Evolutionary conservation across 768 basidiomycete genomes (phyloP), one percentile per base, ranked within the genome.

Genomic region (Royoungia palumana): DNA sequence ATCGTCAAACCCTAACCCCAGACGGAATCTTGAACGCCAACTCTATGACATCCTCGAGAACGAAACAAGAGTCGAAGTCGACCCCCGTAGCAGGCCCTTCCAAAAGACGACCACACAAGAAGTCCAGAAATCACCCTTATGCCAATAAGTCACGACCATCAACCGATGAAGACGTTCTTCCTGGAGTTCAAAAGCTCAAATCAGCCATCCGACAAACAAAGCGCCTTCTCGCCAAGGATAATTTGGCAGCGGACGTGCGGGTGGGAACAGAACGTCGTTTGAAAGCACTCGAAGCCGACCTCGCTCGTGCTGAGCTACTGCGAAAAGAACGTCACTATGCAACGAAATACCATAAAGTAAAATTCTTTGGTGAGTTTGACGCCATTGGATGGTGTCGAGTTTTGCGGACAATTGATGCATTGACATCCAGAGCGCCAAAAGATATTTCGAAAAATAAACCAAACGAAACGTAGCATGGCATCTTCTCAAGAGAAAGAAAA

Each of bases 161-260:
- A 6, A 21, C 28, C 14, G 21, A 40, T 10, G 58, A 61, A 3
- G 60, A 63, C 39, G 35, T 57, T 14, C 50, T 58, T 22, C 85
- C 84, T 3, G 92, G 93, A 14, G 78, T 93, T 6, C 87, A 87
- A 57, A 96, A 92, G 69, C 71, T 95, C 54, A 97, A 96, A 66
- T 78, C 92, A 6, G 74, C 83, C 22, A 70, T 97, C 45, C 74
- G 94, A 46, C 93, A 95, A 69, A 87, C 92, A 1, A 80, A 80
- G 52, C 72, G 94, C 40, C 70, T 97, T 32, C 75, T 95, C 28
- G 85, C 87, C 21, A 94, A 87, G 85, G 87, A 92, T 35, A 86
- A 76, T 25, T 70, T 97, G 3, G 87, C 85, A n/a, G 89, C 94
- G 12, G 81, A 94, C 64, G 81, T 91, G 5, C 78, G 89, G 39